Percentiles rank a stretch among this genome's conserved stretches.
phyloP scores from a whole-genome alignment of 768 basidiomycete species.

The Lentinula lateritia region DNA sequence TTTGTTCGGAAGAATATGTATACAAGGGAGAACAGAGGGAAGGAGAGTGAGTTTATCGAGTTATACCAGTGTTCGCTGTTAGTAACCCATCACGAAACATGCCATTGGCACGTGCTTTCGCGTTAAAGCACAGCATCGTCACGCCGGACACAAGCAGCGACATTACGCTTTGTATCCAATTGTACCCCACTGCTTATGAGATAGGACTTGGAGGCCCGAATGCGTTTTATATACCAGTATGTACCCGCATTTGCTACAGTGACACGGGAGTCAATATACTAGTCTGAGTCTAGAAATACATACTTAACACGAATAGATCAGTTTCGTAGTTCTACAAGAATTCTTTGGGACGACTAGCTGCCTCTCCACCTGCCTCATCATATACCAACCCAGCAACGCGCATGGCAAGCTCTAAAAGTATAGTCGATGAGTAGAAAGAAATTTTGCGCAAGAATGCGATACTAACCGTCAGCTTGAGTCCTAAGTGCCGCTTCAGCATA shows the following conservation, averaged over 20 bases:
- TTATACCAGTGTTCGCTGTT: background rate
- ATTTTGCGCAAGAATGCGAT: background rate
- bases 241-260: too few species aligned
- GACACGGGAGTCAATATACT: too few species aligned
- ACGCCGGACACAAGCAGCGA: too few species aligned
- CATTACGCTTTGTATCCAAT: too few species aligned
- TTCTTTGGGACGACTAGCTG: slow-evolving; percentile 69
- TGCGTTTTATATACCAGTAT: too few species aligned
- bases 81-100: background rate
- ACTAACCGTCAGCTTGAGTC: slow-evolving; percentile 78
- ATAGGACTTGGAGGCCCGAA: too few species aligned
- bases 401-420: slow-evolving; percentile 67
- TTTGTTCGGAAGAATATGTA: background rate
- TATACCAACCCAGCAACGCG: slow-evolving; percentile 83
- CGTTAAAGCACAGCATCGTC: background rate
- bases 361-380: slow-evolving; percentile 78
- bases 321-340: slow-evolving; percentile 41
- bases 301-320: background rate
- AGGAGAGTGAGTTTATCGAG: background rate
- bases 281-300: background rate
- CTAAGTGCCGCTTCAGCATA: slow-evolving; percentile 86
- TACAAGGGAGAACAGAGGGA: background rate
- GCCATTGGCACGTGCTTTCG: background rate
- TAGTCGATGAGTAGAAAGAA: background rate
- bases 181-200: too few species aligned